phyloP scores from a whole-genome alignment of 768 basidiomycete species.

The Gloeopeniophorella convolvens region DNA sequence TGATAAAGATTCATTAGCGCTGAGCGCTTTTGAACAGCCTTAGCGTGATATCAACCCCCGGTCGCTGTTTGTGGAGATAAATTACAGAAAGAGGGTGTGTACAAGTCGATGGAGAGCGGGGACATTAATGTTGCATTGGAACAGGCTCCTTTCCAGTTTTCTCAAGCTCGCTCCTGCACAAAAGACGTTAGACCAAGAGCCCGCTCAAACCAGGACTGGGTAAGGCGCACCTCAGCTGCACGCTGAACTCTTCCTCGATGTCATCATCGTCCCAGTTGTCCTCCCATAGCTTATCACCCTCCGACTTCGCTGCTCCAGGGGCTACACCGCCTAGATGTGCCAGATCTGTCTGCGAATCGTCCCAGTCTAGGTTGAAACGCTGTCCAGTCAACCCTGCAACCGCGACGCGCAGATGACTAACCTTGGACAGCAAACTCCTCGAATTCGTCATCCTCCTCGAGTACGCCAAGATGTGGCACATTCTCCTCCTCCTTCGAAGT shows the following conservation, averaged over 20 bases:
- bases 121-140: slow-evolving; percentile 19
- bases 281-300: slow-evolving; percentile 94
- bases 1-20: too few species aligned
- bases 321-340: slow-evolving; percentile 69
- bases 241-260: slow-evolving; percentile 94
- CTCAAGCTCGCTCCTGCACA: slow-evolving; percentile 54
- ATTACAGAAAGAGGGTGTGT: background rate
- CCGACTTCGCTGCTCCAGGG: slow-evolving; percentile 69
- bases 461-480: slow-evolving; percentile 66
- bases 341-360: slow-evolving; percentile 77
- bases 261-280: slow-evolving; percentile 99
- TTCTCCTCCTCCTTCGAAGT: slow-evolving; percentile 19
- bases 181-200: background rate
- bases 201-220: background rate
- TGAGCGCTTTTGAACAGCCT: too few species aligned
- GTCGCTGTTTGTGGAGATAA: background rate
- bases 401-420: slow-evolving; percentile 28
- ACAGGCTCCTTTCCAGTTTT: slow-evolving; percentile 47
- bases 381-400: background rate
- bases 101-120: background rate
- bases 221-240: slow-evolving; percentile 79
- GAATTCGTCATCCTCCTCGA: slow-evolving; percentile 97
- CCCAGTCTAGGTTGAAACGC: slow-evolving; percentile 58
- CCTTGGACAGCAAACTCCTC: slow-evolving; percentile 89
- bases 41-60: too few species aligned